These are phyloP conservation scores for Metschnikowia lachancei DNA, from an alignment of 805 yeast genomes.

Conservation along the genomic window DNA sequence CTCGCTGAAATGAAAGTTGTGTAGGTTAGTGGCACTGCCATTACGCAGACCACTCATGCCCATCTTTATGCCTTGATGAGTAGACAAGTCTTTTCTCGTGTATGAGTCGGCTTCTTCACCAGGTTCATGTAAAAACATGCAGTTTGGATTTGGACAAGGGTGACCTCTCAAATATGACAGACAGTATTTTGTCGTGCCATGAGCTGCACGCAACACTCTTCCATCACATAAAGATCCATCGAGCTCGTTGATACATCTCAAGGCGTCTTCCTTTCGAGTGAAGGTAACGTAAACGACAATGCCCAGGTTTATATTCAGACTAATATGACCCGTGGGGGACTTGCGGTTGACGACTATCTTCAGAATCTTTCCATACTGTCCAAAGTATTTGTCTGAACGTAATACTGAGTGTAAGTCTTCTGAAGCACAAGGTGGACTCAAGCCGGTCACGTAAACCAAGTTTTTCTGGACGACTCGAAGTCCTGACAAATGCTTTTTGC, in stretches of 20 bases:
- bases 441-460: constrained; percentile 91
- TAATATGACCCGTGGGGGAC: constrained; percentile 42
- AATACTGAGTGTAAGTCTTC: constrained; percentile 80
- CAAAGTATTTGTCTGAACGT: constrained; percentile 89
- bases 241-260: constrained; percentile 85
- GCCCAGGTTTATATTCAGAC: constrained; percentile 55
- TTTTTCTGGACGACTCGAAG: constrained; percentile 98
- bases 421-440: constrained; percentile 79
- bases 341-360: constrained; percentile 90
- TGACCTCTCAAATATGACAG: constrained; percentile 93
- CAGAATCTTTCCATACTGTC: constrained; percentile 95
- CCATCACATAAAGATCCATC: constrained; percentile 95
- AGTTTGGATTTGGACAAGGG: constrained; percentile 95
- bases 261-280: constrained; percentile 91
- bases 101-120: constrained; percentile 99
- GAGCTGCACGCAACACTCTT: constrained; percentile 85
- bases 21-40: constrained; percentile 16
- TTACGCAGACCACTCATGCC: constrained; percentile 38
- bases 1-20: constrained; percentile 12
- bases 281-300: constrained; percentile 95
- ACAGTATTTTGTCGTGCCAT: constrained; percentile 98
- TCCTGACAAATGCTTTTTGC: constrained; percentile 89
- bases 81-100: constrained; percentile 82
- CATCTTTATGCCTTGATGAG: constrained; percentile 66
- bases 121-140: constrained; percentile 98